phyloP scores from a whole-genome alignment of 1,139 yeast genomes.

The Taphrina deformans region DNA sequence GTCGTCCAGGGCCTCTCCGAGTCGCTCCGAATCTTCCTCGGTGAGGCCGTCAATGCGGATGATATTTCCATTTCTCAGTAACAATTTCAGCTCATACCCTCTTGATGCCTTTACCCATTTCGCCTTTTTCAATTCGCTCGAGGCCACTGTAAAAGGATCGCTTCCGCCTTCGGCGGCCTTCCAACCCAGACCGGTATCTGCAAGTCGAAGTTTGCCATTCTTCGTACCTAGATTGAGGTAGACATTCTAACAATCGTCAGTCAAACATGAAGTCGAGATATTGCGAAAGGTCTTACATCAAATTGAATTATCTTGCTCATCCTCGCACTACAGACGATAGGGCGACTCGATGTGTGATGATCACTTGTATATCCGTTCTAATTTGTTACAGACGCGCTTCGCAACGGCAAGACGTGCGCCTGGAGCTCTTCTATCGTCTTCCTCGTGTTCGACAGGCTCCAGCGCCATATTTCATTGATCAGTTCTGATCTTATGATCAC shows the following conservation, averaged over 20 bases:
- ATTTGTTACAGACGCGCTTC: slow-evolving; percentile 8
- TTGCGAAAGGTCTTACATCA: not conserved
- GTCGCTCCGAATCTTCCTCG: slow-evolving; percentile 69
- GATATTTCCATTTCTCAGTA: slow-evolving; percentile 84
- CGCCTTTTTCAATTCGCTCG: slow-evolving; percentile 75
- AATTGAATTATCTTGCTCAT: slow-evolving; percentile 23
- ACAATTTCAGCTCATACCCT: slow-evolving; percentile 85
- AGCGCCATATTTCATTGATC: not conserved
- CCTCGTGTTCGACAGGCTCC: not conserved
- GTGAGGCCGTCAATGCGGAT: slow-evolving; percentile 91
- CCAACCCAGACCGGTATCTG: slow-evolving; percentile 97
- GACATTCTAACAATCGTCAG: too few species aligned
- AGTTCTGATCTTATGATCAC: too few species aligned
- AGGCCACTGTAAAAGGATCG: slow-evolving; percentile 75
- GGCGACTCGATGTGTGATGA: not conserved
- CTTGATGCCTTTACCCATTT: slow-evolving; percentile 93
- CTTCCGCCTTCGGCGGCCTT: slow-evolving; percentile 53
- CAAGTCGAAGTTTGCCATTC: slow-evolving; percentile 88
- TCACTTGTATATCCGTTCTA: not conserved
- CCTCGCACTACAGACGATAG: not conserved
- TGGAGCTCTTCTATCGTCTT: not conserved
- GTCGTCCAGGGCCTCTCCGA: slow-evolving; percentile 81
- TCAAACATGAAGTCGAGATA: too few species aligned
- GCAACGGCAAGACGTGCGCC: not conserved
- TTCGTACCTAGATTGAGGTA: slow-evolving; percentile 81